A percentile compares a stretch with the other conserved stretches of the same genome.
Evolutionary conservation across 169 alveolate species (phyloP).

Genomic region (Theileria sp.): DNA sequence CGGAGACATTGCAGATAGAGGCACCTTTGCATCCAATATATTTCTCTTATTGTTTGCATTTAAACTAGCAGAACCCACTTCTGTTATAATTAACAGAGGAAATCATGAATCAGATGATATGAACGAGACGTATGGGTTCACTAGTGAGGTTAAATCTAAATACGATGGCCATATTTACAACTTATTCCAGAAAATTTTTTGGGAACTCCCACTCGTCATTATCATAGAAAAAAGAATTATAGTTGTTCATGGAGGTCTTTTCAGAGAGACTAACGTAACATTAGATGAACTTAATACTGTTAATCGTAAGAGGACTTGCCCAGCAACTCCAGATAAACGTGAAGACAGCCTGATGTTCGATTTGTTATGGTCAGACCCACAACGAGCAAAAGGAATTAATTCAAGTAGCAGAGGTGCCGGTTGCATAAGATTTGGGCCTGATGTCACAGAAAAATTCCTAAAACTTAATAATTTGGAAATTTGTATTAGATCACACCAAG

Average conservation of each 20-base stretch:
- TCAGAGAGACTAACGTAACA: conserved; percentile 82
- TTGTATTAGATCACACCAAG: conserved; percentile 89
- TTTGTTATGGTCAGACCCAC: conserved; percentile 90
- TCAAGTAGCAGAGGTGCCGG: conserved; percentile 86
- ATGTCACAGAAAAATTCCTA: conserved; percentile 83
- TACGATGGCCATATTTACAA: conserved; percentile 85
- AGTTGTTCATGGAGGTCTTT: conserved; percentile 88
- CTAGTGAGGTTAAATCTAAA: conserved; percentile 79
- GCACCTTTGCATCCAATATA: conserved; percentile 84
- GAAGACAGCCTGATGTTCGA: conserved; percentile 87
- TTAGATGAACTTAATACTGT: conserved; percentile 78
- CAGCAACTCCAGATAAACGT: conserved; percentile 80
- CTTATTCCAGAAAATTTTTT: conserved; percentile 83
- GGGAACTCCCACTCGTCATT: conserved; percentile 82
- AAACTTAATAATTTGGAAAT: conserved; percentile 82
- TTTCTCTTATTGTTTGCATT: conserved; percentile 82
- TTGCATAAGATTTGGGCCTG: conserved; percentile 89
- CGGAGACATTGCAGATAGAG: conserved; percentile 92
- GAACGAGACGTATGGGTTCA: conserved; percentile 89
- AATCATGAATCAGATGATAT: conserved; percentile 89
- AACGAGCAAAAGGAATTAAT: conserved; percentile 78
- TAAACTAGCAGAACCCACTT: conserved; percentile 81
- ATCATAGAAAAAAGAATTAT: conserved; percentile 82
- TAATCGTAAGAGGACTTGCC: conserved; percentile 83
- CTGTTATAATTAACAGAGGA: conserved; percentile 87